phyloP scores from a whole-genome alignment of 192 early-diverging fungal species.

The Geranomyces variabilis region DNA sequence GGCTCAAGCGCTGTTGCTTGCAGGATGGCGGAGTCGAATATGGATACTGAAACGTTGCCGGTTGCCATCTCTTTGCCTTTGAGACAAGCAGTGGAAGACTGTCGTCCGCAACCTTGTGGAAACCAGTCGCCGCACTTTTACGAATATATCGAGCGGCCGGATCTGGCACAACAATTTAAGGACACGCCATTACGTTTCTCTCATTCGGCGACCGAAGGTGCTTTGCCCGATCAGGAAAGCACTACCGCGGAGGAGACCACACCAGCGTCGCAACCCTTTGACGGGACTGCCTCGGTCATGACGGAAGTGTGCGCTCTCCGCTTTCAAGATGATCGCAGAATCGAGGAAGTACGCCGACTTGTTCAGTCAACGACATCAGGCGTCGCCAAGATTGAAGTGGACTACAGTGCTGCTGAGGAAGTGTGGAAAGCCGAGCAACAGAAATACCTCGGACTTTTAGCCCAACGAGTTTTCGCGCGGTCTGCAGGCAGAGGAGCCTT shows the following conservation, averaged over 20 bases:
- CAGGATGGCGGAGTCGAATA: slow-evolving; percentile 33
- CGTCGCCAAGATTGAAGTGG: slow-evolving; percentile 14
- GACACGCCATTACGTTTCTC: no score
- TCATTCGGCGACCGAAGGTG: no score
- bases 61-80: slow-evolving; percentile 59
- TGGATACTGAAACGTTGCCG: slow-evolving; percentile 54
- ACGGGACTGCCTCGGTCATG: slow-evolving; percentile 39
- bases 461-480: slow-evolving; percentile 64
- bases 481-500: slow-evolving; percentile 71
- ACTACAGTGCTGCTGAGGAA: slow-evolving; percentile 31
- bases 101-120: slow-evolving; percentile 48
- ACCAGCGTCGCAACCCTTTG: neutral
- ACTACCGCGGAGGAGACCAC: no score
- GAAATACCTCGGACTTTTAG: slow-evolving; percentile 39
- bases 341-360: slow-evolving; percentile 56
- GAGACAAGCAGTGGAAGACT: slow-evolving; percentile 54
- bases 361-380: slow-evolving; percentile 47
- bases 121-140: slow-evolving; percentile 49
- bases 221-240: no score
- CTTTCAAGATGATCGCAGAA: slow-evolving; percentile 57
- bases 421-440: slow-evolving; percentile 54
- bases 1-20: slow-evolving; percentile 44
- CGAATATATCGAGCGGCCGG: slow-evolving; percentile 52
- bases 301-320: slow-evolving; percentile 58
- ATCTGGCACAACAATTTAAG: slow-evolving; percentile 9